Evolutionary conservation across 2,329 filamentous ascomycete species (phyloP).

Genomic region (Colletotrichum sp.): DNA sequence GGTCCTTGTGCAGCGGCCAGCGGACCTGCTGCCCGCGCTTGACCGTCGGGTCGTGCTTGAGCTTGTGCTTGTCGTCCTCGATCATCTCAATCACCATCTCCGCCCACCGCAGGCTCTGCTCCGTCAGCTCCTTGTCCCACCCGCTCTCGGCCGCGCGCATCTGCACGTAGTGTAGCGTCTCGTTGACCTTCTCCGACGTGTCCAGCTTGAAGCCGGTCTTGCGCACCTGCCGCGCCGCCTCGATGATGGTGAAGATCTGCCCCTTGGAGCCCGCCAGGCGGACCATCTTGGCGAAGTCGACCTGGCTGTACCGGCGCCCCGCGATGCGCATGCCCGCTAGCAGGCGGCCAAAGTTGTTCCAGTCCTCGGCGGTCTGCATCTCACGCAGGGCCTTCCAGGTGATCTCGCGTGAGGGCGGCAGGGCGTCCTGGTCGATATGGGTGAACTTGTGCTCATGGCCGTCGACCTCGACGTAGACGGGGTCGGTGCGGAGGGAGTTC

Average conservation of each 20-base stretch:
- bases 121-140: conserved; percentile 39
- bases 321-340: conserved; percentile 55
- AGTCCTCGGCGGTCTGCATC: conserved; percentile 58
- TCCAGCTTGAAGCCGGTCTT: conserved; percentile 52
- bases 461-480: conserved; percentile 63
- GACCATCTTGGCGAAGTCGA: conserved; percentile 44
- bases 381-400: conserved; percentile 41
- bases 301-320: conserved; percentile 38
- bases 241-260: conserved; percentile 51
- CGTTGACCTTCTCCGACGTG: conserved; percentile 43
- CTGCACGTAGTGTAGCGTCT: conserved; percentile 43
- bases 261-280: conserved; percentile 45
- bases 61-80: conserved; percentile 45
- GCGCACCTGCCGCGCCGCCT: conserved; percentile 51
- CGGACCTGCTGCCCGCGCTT: neutral
- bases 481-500: conserved; percentile 56
- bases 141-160: conserved; percentile 44
- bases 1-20: conserved; percentile 43
- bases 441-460: conserved; percentile 59
- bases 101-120: conserved; percentile 49
- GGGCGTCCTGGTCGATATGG: conserved; percentile 44
- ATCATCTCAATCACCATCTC: conserved; percentile 56
- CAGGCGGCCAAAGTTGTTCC: conserved; percentile 55
- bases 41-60: neutral
- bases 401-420: conserved; percentile 47